Evolutionary conservation across 2,329 filamentous ascomycete species (phyloP).

Genomic region (Alternaria consortialis): DNA sequence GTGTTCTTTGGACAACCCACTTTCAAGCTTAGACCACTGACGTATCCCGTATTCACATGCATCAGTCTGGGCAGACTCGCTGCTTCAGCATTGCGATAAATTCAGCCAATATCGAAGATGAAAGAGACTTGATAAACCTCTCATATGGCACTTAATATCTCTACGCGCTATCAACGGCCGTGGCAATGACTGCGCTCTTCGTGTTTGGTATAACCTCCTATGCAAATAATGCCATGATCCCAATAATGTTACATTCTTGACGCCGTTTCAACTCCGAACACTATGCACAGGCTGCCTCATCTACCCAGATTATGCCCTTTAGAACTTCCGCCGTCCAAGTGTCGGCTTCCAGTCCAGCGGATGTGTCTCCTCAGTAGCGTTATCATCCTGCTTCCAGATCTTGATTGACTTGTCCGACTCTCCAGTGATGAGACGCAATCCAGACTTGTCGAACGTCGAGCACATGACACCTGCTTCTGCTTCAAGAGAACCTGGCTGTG

Average conservation of each 20-base stretch:
- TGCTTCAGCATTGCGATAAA: not conserved
- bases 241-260: conserved; percentile 13
- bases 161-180: not conserved
- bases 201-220: conserved; percentile 7
- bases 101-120: not conserved
- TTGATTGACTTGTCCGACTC: conserved; percentile 95
- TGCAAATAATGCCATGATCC: not conserved
- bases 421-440: conserved; percentile 87
- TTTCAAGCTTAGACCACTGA: conserved; percentile 31
- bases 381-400: conserved; percentile 94
- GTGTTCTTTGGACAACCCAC: conserved; percentile 25
- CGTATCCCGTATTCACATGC: conserved; percentile 19
- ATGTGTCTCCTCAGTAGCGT: conserved; percentile 89
- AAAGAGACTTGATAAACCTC: not conserved
- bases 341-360: conserved; percentile 92
- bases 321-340: conserved; percentile 75
- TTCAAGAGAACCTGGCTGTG: conserved; percentile 91
- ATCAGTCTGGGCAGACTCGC: not conserved
- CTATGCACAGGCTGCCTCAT: not conserved
- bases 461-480: conserved; percentile 96
- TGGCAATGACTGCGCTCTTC: not conserved
- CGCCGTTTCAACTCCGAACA: conserved; percentile 16
- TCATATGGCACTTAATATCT: not conserved
- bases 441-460: conserved; percentile 89
- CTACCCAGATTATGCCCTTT: not conserved